Base-by-base conservation (phyloP, 1,284 basidiomycete species). In the Ceraceosorus guamensis region DNA sequence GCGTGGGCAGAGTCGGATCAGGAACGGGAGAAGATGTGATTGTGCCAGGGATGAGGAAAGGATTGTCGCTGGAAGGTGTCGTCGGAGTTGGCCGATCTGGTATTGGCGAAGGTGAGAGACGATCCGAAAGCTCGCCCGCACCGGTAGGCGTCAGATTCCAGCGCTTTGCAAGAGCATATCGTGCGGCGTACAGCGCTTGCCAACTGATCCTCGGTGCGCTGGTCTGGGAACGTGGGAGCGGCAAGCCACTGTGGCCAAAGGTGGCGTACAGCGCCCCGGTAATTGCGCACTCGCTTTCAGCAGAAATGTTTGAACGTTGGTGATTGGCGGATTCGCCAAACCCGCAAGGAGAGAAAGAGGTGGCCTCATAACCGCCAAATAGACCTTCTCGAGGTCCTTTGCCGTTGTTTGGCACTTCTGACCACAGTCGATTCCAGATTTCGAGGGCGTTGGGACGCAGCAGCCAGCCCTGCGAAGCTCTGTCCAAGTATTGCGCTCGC, bases 401-500 rank as follows among this genome's bases (percentile, higher is more conserved):
- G 44, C 56, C 18, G 7, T 6, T 39, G 39, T 50, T 16, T 18
- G 14, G 35, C 24, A 10, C 49, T 3, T 18, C 49, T 34, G 37
- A n/a, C n/a, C 7, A 34, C 33, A n/a, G 4, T 8, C 34, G 35
- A 6, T 14, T 7, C 35, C 49, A 43, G 7, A 66, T 59, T 5
- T 59, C 13, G 30, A 62, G 60, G 14, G 66, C 62, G n/a, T 64
- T 62, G 39, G 61, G 60, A 1, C 66, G 49, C 6, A 67, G 63
- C 3, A 59, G 56, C 68, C 68, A 70, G 6, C 64, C 66, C 0
- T 13, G 18, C 6, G 4, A 10, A 30, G 60, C 60, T 5, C 55
- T 46, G 0, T 48, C 50, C 33, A 63, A 61, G 57, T 66, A 70
- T n/a, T 58, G 34, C 16, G 56, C 50, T 3, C 61, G 55, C 68